A percentile compares a stretch with the other conserved stretches of the same genome.
phyloP scores from a whole-genome alignment of 495 filamentous ascomycete species.

The Astrothelium subdiscretum region DNA sequence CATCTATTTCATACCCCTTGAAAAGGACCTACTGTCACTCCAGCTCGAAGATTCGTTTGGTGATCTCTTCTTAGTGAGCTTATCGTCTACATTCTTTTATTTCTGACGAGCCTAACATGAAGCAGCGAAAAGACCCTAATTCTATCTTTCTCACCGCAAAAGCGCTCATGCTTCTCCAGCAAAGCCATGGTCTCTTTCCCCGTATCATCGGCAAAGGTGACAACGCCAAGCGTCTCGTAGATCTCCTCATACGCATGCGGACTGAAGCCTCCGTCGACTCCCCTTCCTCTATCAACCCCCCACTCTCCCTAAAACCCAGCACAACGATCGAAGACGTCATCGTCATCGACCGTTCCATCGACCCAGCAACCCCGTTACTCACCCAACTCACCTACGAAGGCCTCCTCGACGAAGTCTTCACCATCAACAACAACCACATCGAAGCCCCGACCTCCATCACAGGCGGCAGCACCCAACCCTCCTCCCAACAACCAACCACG shows the following conservation, averaged over 20 bases:
- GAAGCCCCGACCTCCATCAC: constrained; percentile 89
- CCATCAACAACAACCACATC: constrained; percentile 75
- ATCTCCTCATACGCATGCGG: constrained; percentile 85
- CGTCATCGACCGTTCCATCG: constrained; percentile 89
- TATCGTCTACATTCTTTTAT: not conserved
- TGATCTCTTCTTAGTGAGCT: constrained; percentile 68
- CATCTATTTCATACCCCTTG: constrained; percentile 80
- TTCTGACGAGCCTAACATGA: not conserved
- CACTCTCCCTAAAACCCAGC: constrained; percentile 54
- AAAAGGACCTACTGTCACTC: constrained; percentile 80
- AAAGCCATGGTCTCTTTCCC: constrained; percentile 85
- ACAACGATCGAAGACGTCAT: constrained; percentile 78
- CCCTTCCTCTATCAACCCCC: constrained; percentile 22
- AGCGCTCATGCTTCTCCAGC: constrained; percentile 92
- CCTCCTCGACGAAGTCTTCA: constrained; percentile 86
- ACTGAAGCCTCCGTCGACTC: constrained; percentile 61
- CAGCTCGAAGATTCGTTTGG: constrained; percentile 79
- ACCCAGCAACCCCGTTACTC: constrained; percentile 79
- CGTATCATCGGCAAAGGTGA: constrained; percentile 94
- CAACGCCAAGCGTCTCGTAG: constrained; percentile 76
- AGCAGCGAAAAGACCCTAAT: constrained; percentile 76
- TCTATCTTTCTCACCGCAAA: constrained; percentile 75
- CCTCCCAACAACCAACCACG: constrained; percentile 41
- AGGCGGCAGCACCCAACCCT: constrained; percentile 58
- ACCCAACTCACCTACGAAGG: constrained; percentile 97